Evolutionary conservation across 345 rosid species (phyloP), one percentile per base, ranked within the genome.

Genomic region (Heritiera fomes): DNA sequence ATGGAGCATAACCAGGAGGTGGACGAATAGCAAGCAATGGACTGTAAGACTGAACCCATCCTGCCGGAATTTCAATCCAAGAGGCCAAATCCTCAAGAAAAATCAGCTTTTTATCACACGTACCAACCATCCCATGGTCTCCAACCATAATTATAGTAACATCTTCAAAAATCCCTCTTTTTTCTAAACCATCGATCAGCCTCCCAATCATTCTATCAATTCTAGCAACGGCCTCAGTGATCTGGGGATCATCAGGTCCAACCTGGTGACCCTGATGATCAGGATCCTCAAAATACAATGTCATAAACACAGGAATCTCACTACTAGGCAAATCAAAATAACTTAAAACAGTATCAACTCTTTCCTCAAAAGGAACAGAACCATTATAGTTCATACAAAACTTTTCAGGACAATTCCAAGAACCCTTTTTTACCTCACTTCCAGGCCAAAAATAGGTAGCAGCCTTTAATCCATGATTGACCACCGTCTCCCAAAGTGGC

Each of bases 381-480:
- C 83, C 87, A 80, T 95, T 89, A 80, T 93, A 95, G 52, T 18
- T 7, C 87, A 82, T 85, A 75, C 99, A 95, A 2, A 81, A 83
- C 2, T 75, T 78, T 60, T 79, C 47, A 68, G 98, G 97, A 77
- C 99, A 95, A 72, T 83, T 59, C 99, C 99, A 95, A 59, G 91
- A 86, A 18, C 99, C 99, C 69, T 93, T 93, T 53, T 89, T 91
- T 73, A 93, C 99, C 91, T 95, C 99, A 78, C 97, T 90, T 32
- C 98, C 99, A 70, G 99, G 98, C 99, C 99, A 95, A 73, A 95
- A 93, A 82, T 84, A 93, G 55, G 98, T 91, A 43, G 99, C 92
- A 18, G 99, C 99, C 59, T 83, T 89, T 8, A 90, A 79, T 0
- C 98, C 98, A 59, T 93, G 97, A 75, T 89, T 95, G 8, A 77